These are phyloP conservation scores for Elsinoe australis DNA, from an alignment of 2,329 filamentous ascomycete genomes.

Conservation along the genomic window DNA sequence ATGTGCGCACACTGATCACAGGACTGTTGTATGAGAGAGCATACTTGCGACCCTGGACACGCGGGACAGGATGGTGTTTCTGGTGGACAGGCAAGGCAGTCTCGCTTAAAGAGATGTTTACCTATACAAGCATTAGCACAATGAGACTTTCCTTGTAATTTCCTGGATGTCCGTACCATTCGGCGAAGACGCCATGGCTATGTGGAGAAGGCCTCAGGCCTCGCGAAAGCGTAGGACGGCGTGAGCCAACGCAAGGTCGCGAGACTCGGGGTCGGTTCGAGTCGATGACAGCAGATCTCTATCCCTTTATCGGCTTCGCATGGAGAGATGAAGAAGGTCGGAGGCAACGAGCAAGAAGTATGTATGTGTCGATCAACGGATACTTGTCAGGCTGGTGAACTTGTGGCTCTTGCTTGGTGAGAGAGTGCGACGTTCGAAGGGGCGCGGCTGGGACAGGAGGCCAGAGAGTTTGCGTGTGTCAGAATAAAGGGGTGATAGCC, in stretches of 20 bases:
- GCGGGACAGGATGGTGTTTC: conserved; percentile 50
- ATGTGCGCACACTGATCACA: conserved; percentile 55
- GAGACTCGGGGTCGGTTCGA: conserved; percentile 13
- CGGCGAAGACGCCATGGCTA: conserved; percentile 8
- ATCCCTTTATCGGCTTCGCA: conserved; percentile 8
- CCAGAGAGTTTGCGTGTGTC: conserved; percentile 12
- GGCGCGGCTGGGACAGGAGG: conserved; percentile 11
- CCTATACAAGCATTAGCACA: neutral
- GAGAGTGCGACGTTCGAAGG: conserved; percentile 3
- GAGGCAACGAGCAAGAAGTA: conserved; percentile 5
- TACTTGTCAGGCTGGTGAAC: conserved; percentile 18
- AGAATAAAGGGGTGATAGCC: conserved; percentile 15
- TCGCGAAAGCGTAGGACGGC: conserved; percentile 3
- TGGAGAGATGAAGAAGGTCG: neutral
- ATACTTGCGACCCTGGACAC: conserved; percentile 50
- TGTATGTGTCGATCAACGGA: conserved; percentile 17
- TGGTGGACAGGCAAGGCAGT: conserved; percentile 50
- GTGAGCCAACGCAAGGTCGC: conserved; percentile 6
- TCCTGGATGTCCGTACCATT: conserved; percentile 1
- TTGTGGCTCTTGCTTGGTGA: conserved; percentile 13
- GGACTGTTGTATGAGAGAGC: conserved; percentile 51
- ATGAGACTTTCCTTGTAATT: neutral
- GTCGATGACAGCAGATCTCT: neutral
- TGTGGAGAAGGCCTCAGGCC: conserved; percentile 12
- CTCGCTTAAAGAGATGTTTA: conserved; percentile 43